Evolutionary conservation across 345 rosid species (phyloP).

Genomic region (Euphorbia tirucalli): DNA sequence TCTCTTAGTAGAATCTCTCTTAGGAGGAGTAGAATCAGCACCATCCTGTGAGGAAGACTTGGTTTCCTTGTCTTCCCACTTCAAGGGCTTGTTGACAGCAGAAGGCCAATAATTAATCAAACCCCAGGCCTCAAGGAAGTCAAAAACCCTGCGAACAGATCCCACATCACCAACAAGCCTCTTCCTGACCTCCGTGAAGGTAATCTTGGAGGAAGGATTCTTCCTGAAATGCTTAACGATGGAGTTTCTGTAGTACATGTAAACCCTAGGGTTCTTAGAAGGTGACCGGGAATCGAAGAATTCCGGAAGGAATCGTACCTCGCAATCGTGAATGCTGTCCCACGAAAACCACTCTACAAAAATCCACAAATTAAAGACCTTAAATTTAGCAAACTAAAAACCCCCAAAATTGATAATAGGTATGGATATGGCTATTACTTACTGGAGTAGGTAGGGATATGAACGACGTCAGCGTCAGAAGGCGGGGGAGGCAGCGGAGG

Average conservation of each 20-base stretch:
- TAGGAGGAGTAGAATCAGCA: conserved; percentile 21
- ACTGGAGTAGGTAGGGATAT: conserved; percentile 84
- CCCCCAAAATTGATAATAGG: no score
- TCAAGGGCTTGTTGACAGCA: conserved; percentile 54
- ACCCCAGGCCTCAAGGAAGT: conserved; percentile 90
- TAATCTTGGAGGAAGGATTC: conserved; percentile 63
- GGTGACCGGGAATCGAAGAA: conserved; percentile 68
- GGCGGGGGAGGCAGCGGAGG: conserved; percentile 25
- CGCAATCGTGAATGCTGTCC: conserved; percentile 64
- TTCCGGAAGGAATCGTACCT: conserved; percentile 68
- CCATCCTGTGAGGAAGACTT: conserved; percentile 33
- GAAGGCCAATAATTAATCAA: conserved; percentile 64
- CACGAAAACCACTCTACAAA: conserved; percentile 83
- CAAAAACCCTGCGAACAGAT: conserved; percentile 86
- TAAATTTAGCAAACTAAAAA: background rate
- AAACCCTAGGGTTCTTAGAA: conserved; percentile 58
- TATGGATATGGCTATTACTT: conserved; percentile 29
- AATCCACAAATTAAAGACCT: background rate
- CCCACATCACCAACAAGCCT: conserved; percentile 80
- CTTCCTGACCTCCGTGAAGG: conserved; percentile 80
- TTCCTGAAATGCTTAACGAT: conserved; percentile 60
- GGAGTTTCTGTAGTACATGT: conserved; percentile 68
- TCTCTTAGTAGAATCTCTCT: conserved; percentile 51
- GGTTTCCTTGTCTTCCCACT: conserved; percentile 86
- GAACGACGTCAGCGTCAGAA: conserved; percentile 43